phyloP scores from a whole-genome alignment of 2,329 filamentous ascomycete species.

The Phyllosticta capitalensis region DNA sequence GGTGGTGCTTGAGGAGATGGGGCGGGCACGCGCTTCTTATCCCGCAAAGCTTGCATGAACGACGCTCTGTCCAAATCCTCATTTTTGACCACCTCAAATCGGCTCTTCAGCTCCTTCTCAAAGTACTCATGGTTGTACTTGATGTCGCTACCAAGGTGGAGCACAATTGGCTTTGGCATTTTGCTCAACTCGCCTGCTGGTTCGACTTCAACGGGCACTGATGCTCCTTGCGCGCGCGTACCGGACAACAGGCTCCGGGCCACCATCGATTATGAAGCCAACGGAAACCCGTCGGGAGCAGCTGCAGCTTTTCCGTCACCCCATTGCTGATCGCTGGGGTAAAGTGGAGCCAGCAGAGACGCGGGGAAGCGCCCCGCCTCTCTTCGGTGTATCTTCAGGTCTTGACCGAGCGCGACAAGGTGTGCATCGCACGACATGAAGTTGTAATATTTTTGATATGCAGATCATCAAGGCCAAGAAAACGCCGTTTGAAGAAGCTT shows the following conservation, averaged over 20 bases:
- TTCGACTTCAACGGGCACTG: too few species aligned
- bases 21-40: conserved; percentile 5
- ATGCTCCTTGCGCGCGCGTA: too few species aligned
- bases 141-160: conserved; percentile 39
- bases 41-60: conserved; percentile 13
- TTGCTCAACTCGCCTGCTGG: too few species aligned
- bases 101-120: conserved; percentile 27
- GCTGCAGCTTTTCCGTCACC: not conserved
- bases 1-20: not conserved
- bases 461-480: too few species aligned
- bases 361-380: not conserved
- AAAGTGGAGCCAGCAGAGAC: not conserved
- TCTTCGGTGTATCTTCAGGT: not conserved
- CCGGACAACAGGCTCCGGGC: not conserved
- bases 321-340: not conserved
- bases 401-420: not conserved
- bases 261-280: not conserved
- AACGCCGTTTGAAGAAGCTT: too few species aligned
- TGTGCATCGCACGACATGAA: too few species aligned
- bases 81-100: conserved; percentile 34
- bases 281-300: not conserved
- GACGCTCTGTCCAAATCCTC: conserved; percentile 26
- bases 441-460: too few species aligned
- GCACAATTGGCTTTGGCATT: conserved; percentile 26
- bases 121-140: conserved; percentile 39